These are phyloP conservation scores for Cucurbita ficifolia DNA, from an alignment of 306 rosid species.

Conservation along the genomic window DNA sequence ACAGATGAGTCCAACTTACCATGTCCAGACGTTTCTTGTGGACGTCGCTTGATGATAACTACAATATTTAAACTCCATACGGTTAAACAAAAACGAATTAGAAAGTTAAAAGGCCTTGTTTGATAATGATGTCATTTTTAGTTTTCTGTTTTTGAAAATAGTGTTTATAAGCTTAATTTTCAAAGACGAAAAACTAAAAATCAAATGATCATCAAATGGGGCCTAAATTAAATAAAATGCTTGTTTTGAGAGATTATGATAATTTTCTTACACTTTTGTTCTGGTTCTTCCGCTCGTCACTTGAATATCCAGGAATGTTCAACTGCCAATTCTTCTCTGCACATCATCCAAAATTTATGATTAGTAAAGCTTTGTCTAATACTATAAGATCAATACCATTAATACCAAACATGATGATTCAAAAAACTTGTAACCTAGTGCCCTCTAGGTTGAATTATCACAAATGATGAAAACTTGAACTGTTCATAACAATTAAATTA, in stretches of 20 bases:
- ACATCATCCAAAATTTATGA: constrained; percentile 1
- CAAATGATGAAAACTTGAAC: not conserved
- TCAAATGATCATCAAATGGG: too few relatives aligned
- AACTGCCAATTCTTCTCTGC: constrained; percentile 85
- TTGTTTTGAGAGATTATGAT: not conserved
- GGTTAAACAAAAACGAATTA: constrained; percentile 6
- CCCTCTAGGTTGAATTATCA: not conserved
- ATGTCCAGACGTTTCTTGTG: constrained; percentile 75
- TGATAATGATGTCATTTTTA: too few relatives aligned
- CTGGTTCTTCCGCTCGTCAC: constrained; percentile 64
- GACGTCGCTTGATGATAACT: constrained; percentile 45
- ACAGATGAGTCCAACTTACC: constrained; percentile 33
- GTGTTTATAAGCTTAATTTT: too few relatives aligned
- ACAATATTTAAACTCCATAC: constrained; percentile 22
- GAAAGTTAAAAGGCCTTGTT: not conserved
- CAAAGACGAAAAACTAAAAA: too few relatives aligned
- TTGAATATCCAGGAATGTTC: constrained; percentile 79
- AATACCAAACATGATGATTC: not conserved
- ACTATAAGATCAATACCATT: not conserved
- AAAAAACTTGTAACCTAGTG: not conserved
- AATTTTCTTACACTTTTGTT: constrained; percentile 46
- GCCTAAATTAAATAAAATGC: not conserved
- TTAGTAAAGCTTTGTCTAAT: not conserved
- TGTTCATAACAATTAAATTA: not conserved
- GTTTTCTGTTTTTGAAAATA: too few relatives aligned